A percentile compares a stretch with the other conserved stretches of the same genome.
Evolutionary conservation across 352 stramenopile species (phyloP).

Genomic region (Globisporangium paddicum): DNA sequence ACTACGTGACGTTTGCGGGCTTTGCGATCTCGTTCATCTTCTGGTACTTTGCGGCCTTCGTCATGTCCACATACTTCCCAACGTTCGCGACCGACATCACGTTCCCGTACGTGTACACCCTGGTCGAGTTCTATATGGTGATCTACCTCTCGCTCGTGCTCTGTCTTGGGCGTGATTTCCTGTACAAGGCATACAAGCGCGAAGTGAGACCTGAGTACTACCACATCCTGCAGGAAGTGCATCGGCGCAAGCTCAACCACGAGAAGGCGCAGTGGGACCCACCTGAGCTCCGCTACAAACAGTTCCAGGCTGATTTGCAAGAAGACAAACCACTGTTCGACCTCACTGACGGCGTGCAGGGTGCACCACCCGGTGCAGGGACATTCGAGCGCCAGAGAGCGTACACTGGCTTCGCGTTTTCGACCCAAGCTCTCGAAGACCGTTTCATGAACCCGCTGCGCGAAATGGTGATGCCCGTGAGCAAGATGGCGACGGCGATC

Average conservation of each 20-base stretch:
- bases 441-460: constrained; percentile 77
- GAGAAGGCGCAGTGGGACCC: constrained; percentile 57
- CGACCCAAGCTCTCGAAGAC: constrained; percentile 69
- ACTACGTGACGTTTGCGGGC: constrained; percentile 45
- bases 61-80: constrained; percentile 59
- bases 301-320: constrained; percentile 62
- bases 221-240: constrained; percentile 80
- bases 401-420: constrained; percentile 85
- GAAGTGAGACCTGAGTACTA: constrained; percentile 85
- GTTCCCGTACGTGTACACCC: constrained; percentile 72
- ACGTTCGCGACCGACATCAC: constrained; percentile 57
- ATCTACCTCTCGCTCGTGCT: constrained; percentile 68
- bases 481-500: constrained; percentile 32
- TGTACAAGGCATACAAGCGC: constrained; percentile 84
- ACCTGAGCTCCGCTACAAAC: constrained; percentile 59
- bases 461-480: constrained; percentile 66
- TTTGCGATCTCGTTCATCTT: constrained; percentile 67
- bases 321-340: constrained; percentile 63
- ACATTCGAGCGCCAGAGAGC: constrained; percentile 35
- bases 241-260: constrained; percentile 33
- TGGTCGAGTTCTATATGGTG: constrained; percentile 77
- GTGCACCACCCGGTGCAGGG: constrained; percentile 19
- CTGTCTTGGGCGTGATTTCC: constrained; percentile 70
- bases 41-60: constrained; percentile 63
- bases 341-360: constrained; percentile 23